phyloP scores from a whole-genome alignment of 352 stramenopile genomes.

The Globisporangium radiosum region DNA sequence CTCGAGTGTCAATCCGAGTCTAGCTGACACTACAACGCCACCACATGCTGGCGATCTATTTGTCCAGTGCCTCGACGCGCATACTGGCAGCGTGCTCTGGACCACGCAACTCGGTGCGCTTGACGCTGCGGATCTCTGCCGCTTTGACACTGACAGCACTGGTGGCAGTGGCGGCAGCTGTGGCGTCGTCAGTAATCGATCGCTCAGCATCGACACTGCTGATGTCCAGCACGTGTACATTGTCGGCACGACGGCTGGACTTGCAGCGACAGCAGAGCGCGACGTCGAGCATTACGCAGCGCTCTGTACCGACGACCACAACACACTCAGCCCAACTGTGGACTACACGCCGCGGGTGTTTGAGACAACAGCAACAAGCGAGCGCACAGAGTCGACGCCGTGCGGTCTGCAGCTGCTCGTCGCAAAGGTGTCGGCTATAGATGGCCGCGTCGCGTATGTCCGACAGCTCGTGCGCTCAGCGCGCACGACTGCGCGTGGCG shows the following conservation, averaged over 20 bases:
- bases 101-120: conserved; percentile 7
- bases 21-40: background rate
- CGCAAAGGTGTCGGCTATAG: conserved; percentile 2
- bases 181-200: conserved; percentile 1
- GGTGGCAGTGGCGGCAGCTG: conserved; percentile 5
- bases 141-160: background rate
- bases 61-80: conserved; percentile 13
- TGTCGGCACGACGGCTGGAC: conserved; percentile 15
- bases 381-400: no score
- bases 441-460: conserved; percentile 18
- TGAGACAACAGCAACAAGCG: background rate
- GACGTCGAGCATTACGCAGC: conserved; percentile 13
- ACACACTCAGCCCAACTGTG: background rate
- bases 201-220: background rate
- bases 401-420: conserved; percentile 1
- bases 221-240: conserved; percentile 10
- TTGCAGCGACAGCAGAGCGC: conserved; percentile 13
- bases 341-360: conserved; percentile 2
- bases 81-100: conserved; percentile 15
- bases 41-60: conserved; percentile 18
- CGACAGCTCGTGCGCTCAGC: conserved; percentile 13
- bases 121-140: conserved; percentile 2
- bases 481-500: conserved; percentile 11
- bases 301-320: conserved; percentile 8
- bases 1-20: background rate